Evolutionary conservation across 805 yeast genomes (phyloP), one percentile per base, ranked within the genome.

Genomic region (Saturnispora besseyi): DNA sequence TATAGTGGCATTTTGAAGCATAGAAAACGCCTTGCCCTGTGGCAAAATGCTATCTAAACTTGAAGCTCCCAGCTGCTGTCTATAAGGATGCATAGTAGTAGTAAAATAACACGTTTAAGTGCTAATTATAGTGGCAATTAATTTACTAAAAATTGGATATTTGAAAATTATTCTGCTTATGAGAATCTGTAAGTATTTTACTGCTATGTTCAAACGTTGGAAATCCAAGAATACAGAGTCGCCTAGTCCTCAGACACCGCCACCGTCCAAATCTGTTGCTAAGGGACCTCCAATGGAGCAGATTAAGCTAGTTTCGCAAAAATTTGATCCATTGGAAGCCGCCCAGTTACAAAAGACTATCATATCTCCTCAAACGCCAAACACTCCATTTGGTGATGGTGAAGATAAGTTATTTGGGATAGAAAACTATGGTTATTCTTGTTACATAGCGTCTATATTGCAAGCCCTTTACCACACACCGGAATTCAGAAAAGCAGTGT

Each of bases 361-460:
- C 4, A 46, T 59, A 5, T 58, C 61, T 42, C 46, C 50, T 1
- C 55, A 60, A 21, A 50, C 56, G 7, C 41, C 58, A 11, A 51
- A 70, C 24, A 36, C 21, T 53, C 83, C 82, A 9, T 80, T 65
- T 60, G 90, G 88, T 5, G 82, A 81, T 61, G 90, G 89, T 1
- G 69, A 81, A 6, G 71, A 76, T 53, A 85, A 84, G 62, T 75
- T 85, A 22, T 85, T 78, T 63, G 95, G 95, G 1, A 78, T 84
- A 76, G 93, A 86, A 62, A 86, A 86, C 61, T 85, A 84, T 59
- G 96, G 95, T 2, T 84, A 89, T 63, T 89, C 97, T 0, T 93
- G 98, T 68, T 91, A 91, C 69, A 87, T 96, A 66, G 93, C 93
- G 59, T 87, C 96, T 9, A 86, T 93, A 30, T 68, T 93, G 24